phyloP scores from a whole-genome alignment of 2,329 filamentous ascomycete species.

The Botrytis squamosa region DNA sequence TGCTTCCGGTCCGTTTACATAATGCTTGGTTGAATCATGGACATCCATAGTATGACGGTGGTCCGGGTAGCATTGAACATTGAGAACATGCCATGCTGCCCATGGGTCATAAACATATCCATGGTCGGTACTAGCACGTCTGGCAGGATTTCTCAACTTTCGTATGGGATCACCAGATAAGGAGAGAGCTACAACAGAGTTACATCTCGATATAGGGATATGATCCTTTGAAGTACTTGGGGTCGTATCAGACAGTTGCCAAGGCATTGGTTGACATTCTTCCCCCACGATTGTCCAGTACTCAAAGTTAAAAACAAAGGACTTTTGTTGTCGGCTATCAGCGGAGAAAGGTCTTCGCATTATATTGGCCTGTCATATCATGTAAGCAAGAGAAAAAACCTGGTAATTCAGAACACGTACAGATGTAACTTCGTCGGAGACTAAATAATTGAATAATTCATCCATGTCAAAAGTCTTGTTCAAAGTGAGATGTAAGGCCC shows the following conservation, averaged over 20 bases:
- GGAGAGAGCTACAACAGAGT: conserved; percentile 58
- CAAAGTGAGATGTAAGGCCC: conserved; percentile 58
- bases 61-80: conserved; percentile 59
- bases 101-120: conserved; percentile 59
- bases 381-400: conserved; percentile 2
- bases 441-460: conserved; percentile 55
- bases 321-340: conserved; percentile 50
- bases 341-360: conserved; percentile 30
- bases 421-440: conserved; percentile 48
- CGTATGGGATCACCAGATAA: conserved; percentile 52
- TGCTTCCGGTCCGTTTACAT: conserved; percentile 60
- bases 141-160: conserved; percentile 49
- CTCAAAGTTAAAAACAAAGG: conserved; percentile 63
- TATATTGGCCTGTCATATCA: conserved; percentile 25
- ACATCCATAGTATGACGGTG: conserved; percentile 55
- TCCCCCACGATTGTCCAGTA: conserved; percentile 62
- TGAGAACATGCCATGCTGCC: conserved; percentile 59
- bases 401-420: conserved; percentile 39
- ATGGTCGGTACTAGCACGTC: conserved; percentile 48
- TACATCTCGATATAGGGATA: conserved; percentile 59
- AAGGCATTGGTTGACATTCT: conserved; percentile 55
- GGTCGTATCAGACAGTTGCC: conserved; percentile 54
- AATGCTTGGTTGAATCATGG: conserved; percentile 54
- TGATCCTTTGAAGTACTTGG: conserved; percentile 47
- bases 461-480: conserved; percentile 60